Evolutionary conservation across 495 filamentous ascomycete genomes (phyloP), one percentile per base, ranked within the genome.

Genomic region (Penicillium lividum): DNA sequence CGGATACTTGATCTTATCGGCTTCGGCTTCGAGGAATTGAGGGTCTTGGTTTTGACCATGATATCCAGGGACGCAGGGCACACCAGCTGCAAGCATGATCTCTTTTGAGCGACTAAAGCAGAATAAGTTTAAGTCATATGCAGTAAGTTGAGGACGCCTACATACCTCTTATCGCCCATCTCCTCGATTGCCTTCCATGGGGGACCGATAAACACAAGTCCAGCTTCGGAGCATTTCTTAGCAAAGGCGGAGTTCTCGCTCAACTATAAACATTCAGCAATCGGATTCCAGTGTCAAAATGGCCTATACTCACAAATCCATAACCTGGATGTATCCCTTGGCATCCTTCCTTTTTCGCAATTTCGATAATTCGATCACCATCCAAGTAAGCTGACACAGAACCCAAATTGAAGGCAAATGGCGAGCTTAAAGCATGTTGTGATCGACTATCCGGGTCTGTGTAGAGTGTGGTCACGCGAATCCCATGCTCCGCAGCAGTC

Each of bases 21-120:
- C 94, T 68, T 93, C 82, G 9, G 75, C 73, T 58, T 88, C 79
- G 44, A 99, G 80, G 66, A 87, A 84, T 31, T 78, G 72, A 4
- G 86, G 82, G 56, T 88, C 86, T 75, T 99, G 94, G 50, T 96
- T 90, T 6, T 73, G 64, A 30, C 95, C 95, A 67, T 98, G 95
- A 61, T 99, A 99, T 0, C 94, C 94, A 0, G 94, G 95, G 33
- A 98, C 93, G 64, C 95, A 98, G 6, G 93, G 93, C 9, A 99
- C 94, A 11, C 91, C 92, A 13, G 94, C 92, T 18, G 85, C 83
- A 8, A 84, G 89, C 95, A 99, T 98, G 63, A 98, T 98, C 65
- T 96, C 89, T 70, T 99, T 99, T 6, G 86, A 89, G 48, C 85
- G 82, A 56, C 87, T 89, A 25, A 31, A 56, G 7, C 25, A 16